Conservation (phyloP, 441 rosid genomes). For the Biscutella laevigata region DNA sequence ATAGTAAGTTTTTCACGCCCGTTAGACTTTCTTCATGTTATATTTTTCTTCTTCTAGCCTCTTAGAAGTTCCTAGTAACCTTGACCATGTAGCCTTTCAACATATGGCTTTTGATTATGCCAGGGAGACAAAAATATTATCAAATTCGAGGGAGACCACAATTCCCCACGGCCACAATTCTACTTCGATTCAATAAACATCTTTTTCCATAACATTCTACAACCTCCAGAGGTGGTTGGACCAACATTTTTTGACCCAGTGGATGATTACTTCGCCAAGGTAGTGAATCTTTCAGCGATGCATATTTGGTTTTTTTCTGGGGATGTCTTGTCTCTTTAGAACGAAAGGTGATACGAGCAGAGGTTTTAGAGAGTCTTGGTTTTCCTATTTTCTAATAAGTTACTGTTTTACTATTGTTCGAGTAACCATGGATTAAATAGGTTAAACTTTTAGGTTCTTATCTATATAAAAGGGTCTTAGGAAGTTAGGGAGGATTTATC, state of each 20-base stretch:
- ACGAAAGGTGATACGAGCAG: no score
- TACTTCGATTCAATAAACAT: conserved; percentile 96
- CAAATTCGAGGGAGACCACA: conserved; percentile 98
- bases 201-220: conserved; percentile 93
- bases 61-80: neutral
- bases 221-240: conserved; percentile 78
- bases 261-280: conserved; percentile 71
- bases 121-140: conserved; percentile 99
- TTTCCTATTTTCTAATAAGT: no score
- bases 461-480: no score
- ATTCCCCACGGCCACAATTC: conserved; percentile 92
- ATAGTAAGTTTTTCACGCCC: conserved; percentile 36
- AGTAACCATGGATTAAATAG: no score
- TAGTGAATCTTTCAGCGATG: conserved; percentile 27
- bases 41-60: neutral
- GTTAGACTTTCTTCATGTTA: neutral
- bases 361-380: no score
- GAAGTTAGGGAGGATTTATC: no score
- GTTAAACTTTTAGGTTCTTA: no score
- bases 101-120: conserved; percentile 19
- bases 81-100: neutral
- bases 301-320: neutral
- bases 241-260: conserved; percentile 47
- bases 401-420: no score
- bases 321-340: neutral